Evolutionary conservation across 257 asterid species (phyloP).

Genomic region (Salvia splendens): DNA sequence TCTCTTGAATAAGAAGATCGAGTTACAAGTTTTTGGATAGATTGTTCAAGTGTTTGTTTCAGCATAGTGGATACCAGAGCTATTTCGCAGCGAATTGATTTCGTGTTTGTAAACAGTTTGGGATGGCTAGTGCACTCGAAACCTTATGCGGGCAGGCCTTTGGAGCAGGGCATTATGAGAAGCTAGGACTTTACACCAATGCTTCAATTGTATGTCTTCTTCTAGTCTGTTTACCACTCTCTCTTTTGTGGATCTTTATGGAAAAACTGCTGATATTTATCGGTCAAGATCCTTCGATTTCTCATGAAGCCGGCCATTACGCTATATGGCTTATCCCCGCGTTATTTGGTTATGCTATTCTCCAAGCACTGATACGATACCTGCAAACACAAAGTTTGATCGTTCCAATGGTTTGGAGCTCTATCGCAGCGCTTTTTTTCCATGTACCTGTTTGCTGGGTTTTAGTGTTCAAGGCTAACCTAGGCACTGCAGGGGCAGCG

Average conservation of each 20-base stretch:
- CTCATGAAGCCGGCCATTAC: slow-evolving; percentile 50
- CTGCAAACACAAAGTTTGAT: slow-evolving; percentile 53
- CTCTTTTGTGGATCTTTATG: slow-evolving; percentile 44
- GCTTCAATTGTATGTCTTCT: slow-evolving; percentile 43
- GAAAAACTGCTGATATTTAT: slow-evolving; percentile 40
- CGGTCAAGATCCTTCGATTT: slow-evolving; percentile 57
- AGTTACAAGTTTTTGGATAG: background rate
- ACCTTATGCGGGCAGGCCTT: slow-evolving; percentile 65
- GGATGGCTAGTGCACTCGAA: slow-evolving; percentile 66
- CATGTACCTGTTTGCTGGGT: slow-evolving; percentile 34
- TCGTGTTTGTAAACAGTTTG: slow-evolving; percentile 39
- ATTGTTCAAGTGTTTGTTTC: background rate
- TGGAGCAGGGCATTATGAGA: slow-evolving; percentile 51
- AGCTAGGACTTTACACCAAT: slow-evolving; percentile 48
- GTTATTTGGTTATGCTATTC: slow-evolving; percentile 52
- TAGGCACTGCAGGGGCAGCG: slow-evolving; percentile 35
- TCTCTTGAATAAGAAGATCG: too few species aligned
- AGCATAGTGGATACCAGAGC: background rate
- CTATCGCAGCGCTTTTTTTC: slow-evolving; percentile 25
- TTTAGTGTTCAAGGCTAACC: slow-evolving; percentile 27
- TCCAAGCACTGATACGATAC: slow-evolving; percentile 46
- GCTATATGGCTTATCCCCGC: slow-evolving; percentile 49
- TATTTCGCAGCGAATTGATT: background rate
- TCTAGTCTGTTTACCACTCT: slow-evolving; percentile 47
- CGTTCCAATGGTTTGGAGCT: slow-evolving; percentile 41